phyloP scores from a whole-genome alignment of 1,139 yeast species.

The Scheffersomyces insectosa region DNA sequence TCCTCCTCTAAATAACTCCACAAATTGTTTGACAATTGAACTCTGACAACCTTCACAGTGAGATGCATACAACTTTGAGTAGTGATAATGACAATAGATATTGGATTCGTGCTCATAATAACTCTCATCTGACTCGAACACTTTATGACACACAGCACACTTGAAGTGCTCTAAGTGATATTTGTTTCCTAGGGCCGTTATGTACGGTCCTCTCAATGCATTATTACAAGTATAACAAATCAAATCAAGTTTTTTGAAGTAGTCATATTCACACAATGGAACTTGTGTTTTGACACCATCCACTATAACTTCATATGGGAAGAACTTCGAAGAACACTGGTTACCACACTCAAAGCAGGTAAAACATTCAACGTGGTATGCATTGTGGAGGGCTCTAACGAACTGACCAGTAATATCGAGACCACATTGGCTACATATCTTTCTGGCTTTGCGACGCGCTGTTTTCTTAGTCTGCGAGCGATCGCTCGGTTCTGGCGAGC shows the following conservation, averaged over 20 bases:
- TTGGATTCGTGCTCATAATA: conserved; percentile 85
- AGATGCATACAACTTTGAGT: conserved; percentile 79
- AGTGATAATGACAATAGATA: conserved; percentile 90
- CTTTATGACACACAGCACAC: conserved; percentile 83
- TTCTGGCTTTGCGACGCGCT: conserved; percentile 28
- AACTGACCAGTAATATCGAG: conserved; percentile 74
- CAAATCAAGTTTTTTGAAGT: conserved; percentile 78
- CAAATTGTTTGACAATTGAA: conserved; percentile 91
- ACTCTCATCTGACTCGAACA: conserved; percentile 90
- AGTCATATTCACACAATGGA: conserved; percentile 91
- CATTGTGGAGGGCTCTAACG: conserved; percentile 77
- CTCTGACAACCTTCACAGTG: conserved; percentile 93
- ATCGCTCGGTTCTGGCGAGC: conserved; percentile 1
- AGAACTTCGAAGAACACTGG: conserved; percentile 72
- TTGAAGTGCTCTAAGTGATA: conserved; percentile 96
- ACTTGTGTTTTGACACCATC: conserved; percentile 46
- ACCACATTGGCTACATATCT: conserved; percentile 64
- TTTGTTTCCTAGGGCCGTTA: conserved; percentile 88
- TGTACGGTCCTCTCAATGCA: conserved; percentile 90
- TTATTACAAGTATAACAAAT: conserved; percentile 82
- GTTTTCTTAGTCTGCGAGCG: conserved; percentile 10
- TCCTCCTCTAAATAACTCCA: conserved; percentile 91
- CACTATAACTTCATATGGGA: conserved; percentile 50
- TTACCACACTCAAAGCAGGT: conserved; percentile 79
- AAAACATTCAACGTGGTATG: conserved; percentile 87